These are phyloP conservation scores for Wickerhamiella shivajii DNA, from an alignment of 805 yeast genomes.

Conservation along the genomic window DNA sequence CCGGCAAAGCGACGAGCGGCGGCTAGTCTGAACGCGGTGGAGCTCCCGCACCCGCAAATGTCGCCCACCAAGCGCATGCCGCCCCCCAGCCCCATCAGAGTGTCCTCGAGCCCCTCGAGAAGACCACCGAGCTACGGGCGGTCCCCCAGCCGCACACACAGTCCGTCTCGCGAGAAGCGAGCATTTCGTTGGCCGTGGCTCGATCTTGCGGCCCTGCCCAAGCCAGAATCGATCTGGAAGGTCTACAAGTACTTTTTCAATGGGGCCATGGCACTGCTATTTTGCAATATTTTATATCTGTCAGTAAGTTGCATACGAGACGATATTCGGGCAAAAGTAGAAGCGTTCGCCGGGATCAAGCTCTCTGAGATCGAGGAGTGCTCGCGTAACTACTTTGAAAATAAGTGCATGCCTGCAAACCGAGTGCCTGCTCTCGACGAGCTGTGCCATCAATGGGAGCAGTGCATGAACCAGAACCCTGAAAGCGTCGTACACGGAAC, in stretches of 20 bases:
- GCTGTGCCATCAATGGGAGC: slow-evolving; percentile 62
- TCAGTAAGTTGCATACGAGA: slow-evolving; percentile 41
- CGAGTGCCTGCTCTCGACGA: slow-evolving; percentile 65
- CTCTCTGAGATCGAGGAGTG: slow-evolving; percentile 55
- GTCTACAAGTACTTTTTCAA: slow-evolving; percentile 28
- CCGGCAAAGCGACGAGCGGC: too few relatives aligned
- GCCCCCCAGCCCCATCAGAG: too few relatives aligned
- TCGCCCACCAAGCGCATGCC: too few relatives aligned
- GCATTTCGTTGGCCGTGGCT: too few relatives aligned
- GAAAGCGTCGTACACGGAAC: slow-evolving; percentile 47
- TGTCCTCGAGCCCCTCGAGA: too few relatives aligned
- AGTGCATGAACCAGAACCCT: slow-evolving; percentile 74
- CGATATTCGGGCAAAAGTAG: slow-evolving; percentile 63
- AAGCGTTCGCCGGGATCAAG: slow-evolving; percentile 44
- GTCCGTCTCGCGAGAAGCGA: too few relatives aligned
- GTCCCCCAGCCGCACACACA: too few relatives aligned
- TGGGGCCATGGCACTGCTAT: slow-evolving; percentile 33
- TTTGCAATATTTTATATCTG: slow-evolving; percentile 37
- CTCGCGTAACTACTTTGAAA: slow-evolving; percentile 49
- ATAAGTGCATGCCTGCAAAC: slow-evolving; percentile 48
- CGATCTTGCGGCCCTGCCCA: too few relatives aligned
- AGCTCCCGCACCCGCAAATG: too few relatives aligned
- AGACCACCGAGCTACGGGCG: too few relatives aligned
- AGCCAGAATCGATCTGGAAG: not conserved
- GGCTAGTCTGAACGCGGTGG: too few relatives aligned